phyloP scores from a whole-genome alignment of 257 asterid genomes.

The Verbascum thapsus region DNA sequence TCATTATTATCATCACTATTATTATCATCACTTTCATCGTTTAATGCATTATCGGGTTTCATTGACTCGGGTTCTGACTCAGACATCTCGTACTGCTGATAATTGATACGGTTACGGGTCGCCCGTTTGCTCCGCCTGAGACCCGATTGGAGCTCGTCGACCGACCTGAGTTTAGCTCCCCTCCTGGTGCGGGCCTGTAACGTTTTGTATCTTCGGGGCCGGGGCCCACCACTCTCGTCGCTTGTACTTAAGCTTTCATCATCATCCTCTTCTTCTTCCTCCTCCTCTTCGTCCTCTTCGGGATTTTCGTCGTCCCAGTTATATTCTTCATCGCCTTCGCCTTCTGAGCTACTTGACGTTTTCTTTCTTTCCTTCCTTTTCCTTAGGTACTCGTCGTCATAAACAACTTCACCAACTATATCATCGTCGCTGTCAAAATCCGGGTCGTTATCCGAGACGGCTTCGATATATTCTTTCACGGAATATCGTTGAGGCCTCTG shows the following conservation, averaged over 20 bases:
- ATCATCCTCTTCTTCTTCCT: constrained; percentile 73
- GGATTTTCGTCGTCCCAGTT: constrained; percentile 69
- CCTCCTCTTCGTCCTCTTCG: constrained; percentile 86
- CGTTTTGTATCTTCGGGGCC: constrained; percentile 38
- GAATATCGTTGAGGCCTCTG: constrained; percentile 89
- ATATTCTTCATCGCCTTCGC: constrained; percentile 87
- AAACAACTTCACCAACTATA: constrained; percentile 91
- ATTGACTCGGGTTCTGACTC: constrained; percentile 68
- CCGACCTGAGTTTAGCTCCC: constrained; percentile 69
- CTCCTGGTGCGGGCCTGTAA: constrained; percentile 68
- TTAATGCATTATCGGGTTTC: constrained; percentile 51
- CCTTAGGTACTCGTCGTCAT: constrained; percentile 83
- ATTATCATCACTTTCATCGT: constrained; percentile 25
- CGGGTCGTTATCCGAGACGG: constrained; percentile 66
- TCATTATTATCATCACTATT: no score
- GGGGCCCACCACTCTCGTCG: constrained; percentile 62
- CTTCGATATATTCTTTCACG: constrained; percentile 67
- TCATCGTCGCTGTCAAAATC: constrained; percentile 89
- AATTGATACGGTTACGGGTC: constrained; percentile 71
- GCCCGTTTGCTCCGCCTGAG: constrained; percentile 92
- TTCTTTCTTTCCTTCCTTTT: constrained; percentile 61
- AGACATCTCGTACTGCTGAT: constrained; percentile 71
- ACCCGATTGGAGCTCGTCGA: constrained; percentile 61
- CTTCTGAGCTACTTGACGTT: constrained; percentile 84
- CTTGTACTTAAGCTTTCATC: constrained; percentile 57